These are phyloP conservation scores for Calophaca sinica DNA, from an alignment of 306 rosid genomes.

Conservation along the genomic window DNA sequence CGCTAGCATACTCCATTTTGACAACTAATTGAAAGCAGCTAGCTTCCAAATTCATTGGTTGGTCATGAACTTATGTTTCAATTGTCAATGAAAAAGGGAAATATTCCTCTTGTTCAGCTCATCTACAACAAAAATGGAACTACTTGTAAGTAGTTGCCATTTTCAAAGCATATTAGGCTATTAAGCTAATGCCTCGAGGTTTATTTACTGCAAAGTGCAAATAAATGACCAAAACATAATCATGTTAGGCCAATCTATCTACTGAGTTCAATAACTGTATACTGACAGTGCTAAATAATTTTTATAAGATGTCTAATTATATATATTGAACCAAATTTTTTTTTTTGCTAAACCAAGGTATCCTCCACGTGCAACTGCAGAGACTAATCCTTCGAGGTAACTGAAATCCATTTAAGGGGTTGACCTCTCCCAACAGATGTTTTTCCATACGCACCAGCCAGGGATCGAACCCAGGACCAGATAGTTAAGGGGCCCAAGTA, in stretches of 20 bases:
- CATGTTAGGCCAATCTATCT: neutral
- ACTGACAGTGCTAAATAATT: no score
- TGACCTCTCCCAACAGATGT: no score
- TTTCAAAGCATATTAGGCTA: conserved; percentile 25
- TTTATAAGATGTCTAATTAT: no score
- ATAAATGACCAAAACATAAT: neutral
- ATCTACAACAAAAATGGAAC: conserved; percentile 38
- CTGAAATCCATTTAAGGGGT: no score
- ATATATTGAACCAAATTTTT: no score
- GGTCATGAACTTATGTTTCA: neutral
- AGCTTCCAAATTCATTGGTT: conserved; percentile 46
- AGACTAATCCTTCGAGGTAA: no score
- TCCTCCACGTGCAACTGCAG: no score
- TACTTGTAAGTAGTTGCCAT: conserved; percentile 28
- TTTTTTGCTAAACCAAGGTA: no score
- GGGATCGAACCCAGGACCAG: no score
- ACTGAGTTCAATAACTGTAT: no score
- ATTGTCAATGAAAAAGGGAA: neutral
- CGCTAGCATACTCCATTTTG: conserved; percentile 48
- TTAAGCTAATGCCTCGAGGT: neutral
- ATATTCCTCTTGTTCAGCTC: conserved; percentile 11
- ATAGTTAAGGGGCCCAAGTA: no score
- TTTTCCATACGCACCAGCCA: no score
- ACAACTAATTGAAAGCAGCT: conserved; percentile 52
- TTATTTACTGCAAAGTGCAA: conserved; percentile 1